Conservation (phyloP, 495 filamentous ascomycete species). For the Beverwykella pulmonaria region DNA sequence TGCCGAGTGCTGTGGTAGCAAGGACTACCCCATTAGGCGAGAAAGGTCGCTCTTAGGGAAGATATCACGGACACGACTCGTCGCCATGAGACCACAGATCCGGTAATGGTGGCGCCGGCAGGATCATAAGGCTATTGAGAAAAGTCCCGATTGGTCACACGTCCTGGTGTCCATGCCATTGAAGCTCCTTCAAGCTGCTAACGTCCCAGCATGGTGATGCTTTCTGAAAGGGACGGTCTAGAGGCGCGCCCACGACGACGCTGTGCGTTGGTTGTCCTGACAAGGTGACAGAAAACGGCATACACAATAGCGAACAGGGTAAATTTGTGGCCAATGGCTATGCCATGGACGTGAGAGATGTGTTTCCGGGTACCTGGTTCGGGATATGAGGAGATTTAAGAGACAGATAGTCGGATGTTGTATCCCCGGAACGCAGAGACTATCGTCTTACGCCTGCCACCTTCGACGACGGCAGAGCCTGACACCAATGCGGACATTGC, state of each 20-base stretch:
- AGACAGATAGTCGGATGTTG: not conserved
- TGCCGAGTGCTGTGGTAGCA: slow-evolving; percentile 19
- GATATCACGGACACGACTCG: not conserved
- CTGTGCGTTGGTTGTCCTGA: slow-evolving; percentile 28
- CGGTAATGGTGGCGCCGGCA: slow-evolving; percentile 21
- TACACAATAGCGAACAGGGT: slow-evolving; percentile 27
- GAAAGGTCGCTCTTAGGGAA: slow-evolving; percentile 1
- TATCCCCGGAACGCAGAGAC: slow-evolving; percentile 6
- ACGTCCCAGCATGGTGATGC: not conserved
- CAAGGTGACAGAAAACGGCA: slow-evolving; percentile 40
- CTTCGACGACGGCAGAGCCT: not conserved
- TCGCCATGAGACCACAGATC: slow-evolving; percentile 14
- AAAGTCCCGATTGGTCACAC: slow-evolving; percentile 28
- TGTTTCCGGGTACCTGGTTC: slow-evolving; percentile 23
- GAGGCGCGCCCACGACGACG: slow-evolving; percentile 12
- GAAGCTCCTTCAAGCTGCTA: slow-evolving; percentile 4
- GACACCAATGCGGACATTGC: no score
- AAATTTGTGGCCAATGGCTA: slow-evolving; percentile 26
- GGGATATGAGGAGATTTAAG: not conserved
- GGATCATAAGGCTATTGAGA: slow-evolving; percentile 22
- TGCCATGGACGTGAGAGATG: slow-evolving; percentile 10
- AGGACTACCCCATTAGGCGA: not conserved
- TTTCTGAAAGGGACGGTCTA: not conserved
- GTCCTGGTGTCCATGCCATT: not conserved
- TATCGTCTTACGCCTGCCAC: not conserved